Base-by-base conservation (phyloP, 1,139 yeast genomes). In the Taphrina pruni region DNA sequence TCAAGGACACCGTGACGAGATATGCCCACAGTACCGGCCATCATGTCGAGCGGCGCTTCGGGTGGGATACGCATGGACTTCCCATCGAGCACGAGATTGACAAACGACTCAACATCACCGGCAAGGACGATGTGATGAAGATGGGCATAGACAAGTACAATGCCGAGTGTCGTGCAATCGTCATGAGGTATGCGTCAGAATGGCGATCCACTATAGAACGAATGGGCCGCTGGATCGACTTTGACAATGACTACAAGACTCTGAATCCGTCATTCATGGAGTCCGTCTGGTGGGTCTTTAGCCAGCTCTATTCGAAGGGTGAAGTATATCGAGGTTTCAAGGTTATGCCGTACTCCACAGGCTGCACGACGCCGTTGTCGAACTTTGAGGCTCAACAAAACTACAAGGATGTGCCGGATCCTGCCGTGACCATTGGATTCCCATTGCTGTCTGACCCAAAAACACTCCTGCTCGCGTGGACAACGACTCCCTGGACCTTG, bases 51-150 rank as follows among this genome's bases (percentile, higher is more conserved):
- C 90, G 99, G 82, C 86, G 98, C 77, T 94, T 95, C 74, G 99
- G 99, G 72, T 94, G 99, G 99, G 99, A 94, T 81, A 94, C 99
- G 69, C 99, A 94, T 79, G 99, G 99, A 70, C 87, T 94, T 74
- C 99, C 99, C 65, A 93, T 94, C 70, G 99, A 94, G 82, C 97
- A 94, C 79, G 97, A 93, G 80, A 94, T 94, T 75, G 99, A 94
- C 89, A 94, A 94, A 88, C 90, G 90, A 78, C 85, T 94, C 75
- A 96, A 96, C 56, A 91, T 94, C 80, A 88, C 90, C 71, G 90
- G 96, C 75, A 94, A 93, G 80, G 94, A 90, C 68, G 99, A 95
- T 77, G 99, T 94, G 70, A 87, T 91, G 88, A 86, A 86, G 69
- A 85, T 90, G 87, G 71, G 71, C 14, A 89, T 94, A 75, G 97